Evolutionary conservation across 2,329 filamentous ascomycete species (phyloP).

Genomic region (Sarocladiaceae sp.): DNA sequence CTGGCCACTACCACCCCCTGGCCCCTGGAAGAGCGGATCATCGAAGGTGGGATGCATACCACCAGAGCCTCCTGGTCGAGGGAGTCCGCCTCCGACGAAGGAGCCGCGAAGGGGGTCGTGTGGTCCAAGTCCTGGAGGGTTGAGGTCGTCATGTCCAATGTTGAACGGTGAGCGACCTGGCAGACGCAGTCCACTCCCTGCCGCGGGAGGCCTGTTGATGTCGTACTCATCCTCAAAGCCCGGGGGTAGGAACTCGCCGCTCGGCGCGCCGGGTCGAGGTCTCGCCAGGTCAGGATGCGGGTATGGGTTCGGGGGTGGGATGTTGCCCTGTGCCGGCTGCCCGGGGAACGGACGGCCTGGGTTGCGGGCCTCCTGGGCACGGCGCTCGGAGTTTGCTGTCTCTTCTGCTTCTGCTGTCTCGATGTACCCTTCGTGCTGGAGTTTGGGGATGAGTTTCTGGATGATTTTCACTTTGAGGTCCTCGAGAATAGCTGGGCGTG

Average conservation of each 20-base stretch:
- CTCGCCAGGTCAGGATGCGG: conserved; percentile 48
- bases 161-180: conserved; percentile 53
- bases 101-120: conserved; percentile 70
- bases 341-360: conserved; percentile 26
- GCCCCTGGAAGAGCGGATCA: conserved; percentile 67
- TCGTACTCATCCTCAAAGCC: conserved; percentile 93
- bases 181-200: conserved; percentile 16
- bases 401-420: conserved; percentile 43
- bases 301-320: conserved; percentile 54
- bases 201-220: conserved; percentile 52
- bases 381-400: conserved; percentile 33
- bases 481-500: conserved; percentile 52
- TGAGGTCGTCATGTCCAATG: conserved; percentile 80
- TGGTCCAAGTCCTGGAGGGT: conserved; percentile 80
- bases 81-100: conserved; percentile 55
- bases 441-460: conserved; percentile 71
- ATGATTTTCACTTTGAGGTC: conserved; percentile 74
- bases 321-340: conserved; percentile 48
- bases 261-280: conserved; percentile 52
- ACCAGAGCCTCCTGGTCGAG: conserved; percentile 54
- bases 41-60: conserved; percentile 98
- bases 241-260: conserved; percentile 73
- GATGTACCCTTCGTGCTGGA: conserved; percentile 75
- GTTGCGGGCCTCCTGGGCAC: conserved; percentile 32
- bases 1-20: conserved; percentile 29